Conservation (phyloP, 2,329 filamentous ascomycete species). For the Colletotrichum echinochloae region DNA sequence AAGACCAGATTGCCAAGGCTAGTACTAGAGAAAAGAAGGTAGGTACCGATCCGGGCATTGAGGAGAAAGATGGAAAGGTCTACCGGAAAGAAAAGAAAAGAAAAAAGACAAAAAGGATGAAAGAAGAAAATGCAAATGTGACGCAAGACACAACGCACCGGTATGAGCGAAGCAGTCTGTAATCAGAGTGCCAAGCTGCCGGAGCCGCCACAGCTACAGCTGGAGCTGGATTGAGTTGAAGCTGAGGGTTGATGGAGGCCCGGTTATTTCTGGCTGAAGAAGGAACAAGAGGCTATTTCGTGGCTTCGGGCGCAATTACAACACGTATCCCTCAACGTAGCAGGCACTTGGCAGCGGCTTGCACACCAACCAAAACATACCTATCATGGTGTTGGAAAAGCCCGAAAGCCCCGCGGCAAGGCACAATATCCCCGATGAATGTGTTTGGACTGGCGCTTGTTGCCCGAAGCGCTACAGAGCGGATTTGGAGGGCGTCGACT, state of each 20-base stretch:
- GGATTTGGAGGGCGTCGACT: slow-evolving; percentile 24
- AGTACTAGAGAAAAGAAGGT: not conserved
- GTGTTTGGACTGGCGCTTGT: slow-evolving; percentile 29
- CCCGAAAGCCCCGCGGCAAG: slow-evolving; percentile 6
- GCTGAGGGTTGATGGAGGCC: slow-evolving; percentile 10
- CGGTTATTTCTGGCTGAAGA: slow-evolving; percentile 1
- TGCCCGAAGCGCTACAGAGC: slow-evolving; percentile 17
- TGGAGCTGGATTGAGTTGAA: slow-evolving; percentile 1
- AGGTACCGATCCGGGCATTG: not conserved
- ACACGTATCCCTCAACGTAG: not conserved
- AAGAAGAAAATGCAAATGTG: not conserved
- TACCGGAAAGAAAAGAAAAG: not conserved
- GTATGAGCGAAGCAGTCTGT: not conserved
- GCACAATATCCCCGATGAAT: not conserved
- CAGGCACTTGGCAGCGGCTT: not conserved
- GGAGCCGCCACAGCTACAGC: slow-evolving; percentile 5
- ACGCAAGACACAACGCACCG: not conserved
- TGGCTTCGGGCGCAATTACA: slow-evolving; percentile 29
- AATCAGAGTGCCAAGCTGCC: slow-evolving; percentile 1
- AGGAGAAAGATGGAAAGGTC: not conserved
- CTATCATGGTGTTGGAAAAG: not conserved
- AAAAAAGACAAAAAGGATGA: not conserved
- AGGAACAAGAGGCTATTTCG: slow-evolving; percentile 17
- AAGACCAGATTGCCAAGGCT: not conserved
- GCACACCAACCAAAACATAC: not conserved